Evolutionary conservation across 805 yeast genomes (phyloP).

Genomic region (Lipomyces kockii): DNA sequence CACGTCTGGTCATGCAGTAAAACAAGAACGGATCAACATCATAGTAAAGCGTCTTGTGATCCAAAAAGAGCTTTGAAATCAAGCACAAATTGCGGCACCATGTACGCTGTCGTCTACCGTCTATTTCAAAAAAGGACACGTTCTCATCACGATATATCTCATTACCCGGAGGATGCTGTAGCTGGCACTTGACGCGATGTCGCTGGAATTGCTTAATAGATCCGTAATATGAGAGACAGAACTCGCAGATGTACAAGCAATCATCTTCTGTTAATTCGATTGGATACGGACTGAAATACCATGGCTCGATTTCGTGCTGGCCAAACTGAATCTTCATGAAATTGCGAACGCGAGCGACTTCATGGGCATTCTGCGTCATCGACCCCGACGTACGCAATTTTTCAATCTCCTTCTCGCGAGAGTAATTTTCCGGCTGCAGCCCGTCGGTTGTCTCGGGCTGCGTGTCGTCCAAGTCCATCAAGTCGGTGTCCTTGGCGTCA

Average conservation of each 20-base stretch:
- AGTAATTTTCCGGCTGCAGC: constrained; percentile 63
- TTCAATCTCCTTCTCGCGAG: constrained; percentile 90
- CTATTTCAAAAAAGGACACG: constrained; percentile 95
- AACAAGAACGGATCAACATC: constrained; percentile 98
- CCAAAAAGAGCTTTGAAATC: constrained; percentile 85
- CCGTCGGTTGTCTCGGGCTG: constrained; percentile 72
- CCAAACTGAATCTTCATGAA: constrained; percentile 81
- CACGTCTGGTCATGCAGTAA: constrained; percentile 91
- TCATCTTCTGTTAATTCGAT: constrained; percentile 92
- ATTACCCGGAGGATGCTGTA: constrained; percentile 97
- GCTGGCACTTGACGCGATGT: constrained; percentile 81
- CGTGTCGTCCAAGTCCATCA: constrained; percentile 81
- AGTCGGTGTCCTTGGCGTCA: constrained; percentile 54
- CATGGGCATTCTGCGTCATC: constrained; percentile 88
- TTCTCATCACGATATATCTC: constrained; percentile 92
- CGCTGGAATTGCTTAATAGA: constrained; percentile 90
- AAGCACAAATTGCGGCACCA: constrained; percentile 97
- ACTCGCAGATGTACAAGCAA: constrained; percentile 87
- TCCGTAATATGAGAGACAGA: constrained; percentile 84
- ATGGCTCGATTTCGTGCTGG: constrained; percentile 90
- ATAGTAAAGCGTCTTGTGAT: constrained; percentile 93
- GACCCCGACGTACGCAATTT: constrained; percentile 94
- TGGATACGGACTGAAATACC: constrained; percentile 99
- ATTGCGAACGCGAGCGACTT: constrained; percentile 89
- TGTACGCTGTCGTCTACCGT: constrained; percentile 92